Conservation (phyloP, 352 stramenopile genomes). For the Globisporangium emineosum region DNA sequence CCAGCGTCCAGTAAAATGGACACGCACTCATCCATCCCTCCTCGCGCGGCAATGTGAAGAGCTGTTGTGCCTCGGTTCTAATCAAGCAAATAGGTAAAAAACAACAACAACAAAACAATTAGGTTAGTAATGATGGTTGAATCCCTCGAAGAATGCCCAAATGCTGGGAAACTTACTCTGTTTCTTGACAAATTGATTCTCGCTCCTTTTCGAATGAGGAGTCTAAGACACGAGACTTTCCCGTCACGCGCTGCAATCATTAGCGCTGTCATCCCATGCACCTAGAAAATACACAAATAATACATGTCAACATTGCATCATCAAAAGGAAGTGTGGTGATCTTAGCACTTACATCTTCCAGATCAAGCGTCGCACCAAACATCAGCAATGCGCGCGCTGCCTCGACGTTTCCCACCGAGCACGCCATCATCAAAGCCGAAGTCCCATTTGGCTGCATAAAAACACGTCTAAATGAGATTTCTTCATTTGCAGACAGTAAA, state of each 20-base stretch:
- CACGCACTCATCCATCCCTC: constrained; percentile 73
- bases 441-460: constrained; percentile 65
- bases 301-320: neutral
- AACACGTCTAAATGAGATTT: neutral
- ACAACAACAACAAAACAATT: no score
- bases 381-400: constrained; percentile 73
- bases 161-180: constrained; percentile 35
- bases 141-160: neutral
- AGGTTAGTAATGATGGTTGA: no score
- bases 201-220: constrained; percentile 78
- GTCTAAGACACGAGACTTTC: constrained; percentile 55
- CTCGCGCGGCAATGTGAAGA: constrained; percentile 75
- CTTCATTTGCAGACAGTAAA: neutral
- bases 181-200: constrained; percentile 83
- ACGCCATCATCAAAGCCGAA: constrained; percentile 81
- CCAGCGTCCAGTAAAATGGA: constrained; percentile 65
- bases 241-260: constrained; percentile 80
- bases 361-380: constrained; percentile 80
- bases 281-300: constrained; percentile 23
- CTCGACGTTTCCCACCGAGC: constrained; percentile 85
- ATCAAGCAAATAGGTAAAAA: constrained; percentile 1
- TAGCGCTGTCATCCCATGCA: constrained; percentile 77
- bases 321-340: neutral
- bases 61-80: constrained; percentile 81
- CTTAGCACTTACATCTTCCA: constrained; percentile 63